These are phyloP conservation scores for Evansstolkia leycettana DNA, from an alignment of 495 filamentous ascomycete genomes.

Conservation along the genomic window DNA sequence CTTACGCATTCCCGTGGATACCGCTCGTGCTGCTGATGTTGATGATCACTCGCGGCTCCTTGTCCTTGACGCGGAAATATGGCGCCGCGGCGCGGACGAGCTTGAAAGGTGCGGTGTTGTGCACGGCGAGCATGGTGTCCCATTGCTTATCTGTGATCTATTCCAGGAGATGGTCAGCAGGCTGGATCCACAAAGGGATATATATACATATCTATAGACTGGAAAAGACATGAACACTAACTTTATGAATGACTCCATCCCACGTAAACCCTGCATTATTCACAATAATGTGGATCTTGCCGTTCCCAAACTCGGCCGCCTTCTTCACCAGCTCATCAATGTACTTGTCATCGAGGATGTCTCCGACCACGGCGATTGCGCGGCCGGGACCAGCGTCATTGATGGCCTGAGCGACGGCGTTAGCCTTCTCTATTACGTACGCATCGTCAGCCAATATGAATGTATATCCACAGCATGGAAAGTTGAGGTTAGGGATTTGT, in stretches of 20 bases:
- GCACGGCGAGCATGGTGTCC: constrained; percentile 71
- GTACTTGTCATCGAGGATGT: constrained; percentile 56
- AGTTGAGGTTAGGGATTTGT: no score
- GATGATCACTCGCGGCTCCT: constrained; percentile 63
- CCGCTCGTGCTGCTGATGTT: constrained; percentile 73
- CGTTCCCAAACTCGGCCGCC: constrained; percentile 65
- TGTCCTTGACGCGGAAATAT: constrained; percentile 78
- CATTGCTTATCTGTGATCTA: constrained; percentile 85
- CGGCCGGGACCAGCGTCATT: constrained; percentile 45
- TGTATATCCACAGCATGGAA: no score
- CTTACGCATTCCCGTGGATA: constrained; percentile 66
- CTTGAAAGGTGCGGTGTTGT: constrained; percentile 74
- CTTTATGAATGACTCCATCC: constrained; percentile 86
- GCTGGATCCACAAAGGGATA: neutral
- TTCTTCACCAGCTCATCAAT: constrained; percentile 57
- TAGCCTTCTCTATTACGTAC: constrained; percentile 42
- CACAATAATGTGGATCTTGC: constrained; percentile 80
- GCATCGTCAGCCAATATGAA: neutral
- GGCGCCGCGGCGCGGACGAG: constrained; percentile 66
- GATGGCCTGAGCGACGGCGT: constrained; percentile 50
- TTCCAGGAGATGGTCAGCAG: neutral
- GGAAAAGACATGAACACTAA: constrained; percentile 10
- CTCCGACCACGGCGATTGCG: constrained; percentile 59
- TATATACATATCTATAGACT: no score
- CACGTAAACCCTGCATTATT: constrained; percentile 87